Percentiles rank a stretch among this genome's conserved stretches.
phyloP scores from a whole-genome alignment of 331 rosid genomes.

The Acacia pycnantha region DNA sequence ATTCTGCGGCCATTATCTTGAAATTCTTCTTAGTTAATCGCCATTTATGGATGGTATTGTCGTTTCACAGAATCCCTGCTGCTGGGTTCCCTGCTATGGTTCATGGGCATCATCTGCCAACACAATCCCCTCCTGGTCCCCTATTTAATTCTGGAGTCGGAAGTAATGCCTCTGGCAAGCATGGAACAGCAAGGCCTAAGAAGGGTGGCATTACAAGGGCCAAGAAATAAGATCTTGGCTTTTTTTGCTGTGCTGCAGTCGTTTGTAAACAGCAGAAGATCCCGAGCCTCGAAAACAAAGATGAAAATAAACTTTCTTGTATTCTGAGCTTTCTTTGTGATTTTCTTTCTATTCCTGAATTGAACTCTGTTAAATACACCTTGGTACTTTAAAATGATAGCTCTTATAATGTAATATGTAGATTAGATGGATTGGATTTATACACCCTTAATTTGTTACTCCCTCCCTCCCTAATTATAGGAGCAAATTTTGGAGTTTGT shows the following conservation, averaged over 20 bases:
- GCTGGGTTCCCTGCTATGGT: constrained; percentile 99
- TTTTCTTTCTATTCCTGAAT: not conserved
- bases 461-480: too few species aligned
- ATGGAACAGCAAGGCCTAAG: constrained; percentile 45
- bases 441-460: not conserved
- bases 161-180: constrained; percentile 38
- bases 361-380: not conserved
- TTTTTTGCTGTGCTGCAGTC: constrained; percentile 34
- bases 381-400: not conserved
- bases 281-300: constrained; percentile 70
- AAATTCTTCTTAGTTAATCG: constrained; percentile 10
- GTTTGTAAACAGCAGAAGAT: constrained; percentile 59
- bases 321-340: constrained; percentile 16
- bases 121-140: constrained; percentile 48
- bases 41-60: constrained; percentile 23
- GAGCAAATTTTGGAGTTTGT: too few species aligned
- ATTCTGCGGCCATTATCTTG: constrained; percentile 11
- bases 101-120: constrained; percentile 75
- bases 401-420: not conserved
- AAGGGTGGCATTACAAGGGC: constrained; percentile 53
- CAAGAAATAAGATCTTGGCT: constrained; percentile 39
- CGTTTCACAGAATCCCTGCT: constrained; percentile 91
- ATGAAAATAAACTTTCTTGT: constrained; percentile 50
- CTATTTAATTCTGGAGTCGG: constrained; percentile 29
- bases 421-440: too few species aligned